Base-by-base conservation (phyloP, 179 eudicot species). In the Monotropa hypopitys region DNA sequence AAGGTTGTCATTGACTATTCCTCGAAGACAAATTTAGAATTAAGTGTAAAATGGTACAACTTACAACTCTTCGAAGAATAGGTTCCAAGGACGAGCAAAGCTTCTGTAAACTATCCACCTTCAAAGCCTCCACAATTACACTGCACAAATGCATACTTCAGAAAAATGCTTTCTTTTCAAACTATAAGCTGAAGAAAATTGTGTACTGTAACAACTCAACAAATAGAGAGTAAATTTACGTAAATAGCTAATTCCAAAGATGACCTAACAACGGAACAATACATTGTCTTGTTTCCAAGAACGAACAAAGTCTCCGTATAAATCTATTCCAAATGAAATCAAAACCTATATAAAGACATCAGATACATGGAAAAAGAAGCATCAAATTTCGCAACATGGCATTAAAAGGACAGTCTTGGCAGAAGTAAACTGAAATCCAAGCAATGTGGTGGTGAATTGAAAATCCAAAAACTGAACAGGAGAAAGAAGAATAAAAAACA, bases 61-160 rank as follows among this genome's bases (percentile, higher is more conserved):
- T 90, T 92, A 92, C 97, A 81, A 93, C 98, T 91, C 88, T 91
- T 28, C 98, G 94, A 35, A 93, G 97, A 80, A 93, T 88, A 80
- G 98, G 98, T 78, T 93, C 98, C 89, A 91, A 75, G 42, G 98
- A 93, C 16, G 98, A 93, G 84, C 97, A 93, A 68, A 93, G 97
- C 85, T 86, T 93, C 83, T 93, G 98, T 82, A 93, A 88, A 81
- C 97, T 93, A 79, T 93, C 98, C 84, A 90, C 88, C 89, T 91
- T 93, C 83, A 93, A 81, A 74, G 98, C 98, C 87, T 93, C 98
- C 67, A 93, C 92, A 59, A 93, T 93, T 47, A 93, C 97, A 79
- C 98, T 93, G 94, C 90, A 89, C 57, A 69, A 80, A 79, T 42
- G 53, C 15, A 11, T 59, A 2, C 21, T 49, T 65, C 5, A 77